Base-by-base conservation (phyloP, 2,329 filamentous ascomycete species). In the Kalmusia sp. region DNA sequence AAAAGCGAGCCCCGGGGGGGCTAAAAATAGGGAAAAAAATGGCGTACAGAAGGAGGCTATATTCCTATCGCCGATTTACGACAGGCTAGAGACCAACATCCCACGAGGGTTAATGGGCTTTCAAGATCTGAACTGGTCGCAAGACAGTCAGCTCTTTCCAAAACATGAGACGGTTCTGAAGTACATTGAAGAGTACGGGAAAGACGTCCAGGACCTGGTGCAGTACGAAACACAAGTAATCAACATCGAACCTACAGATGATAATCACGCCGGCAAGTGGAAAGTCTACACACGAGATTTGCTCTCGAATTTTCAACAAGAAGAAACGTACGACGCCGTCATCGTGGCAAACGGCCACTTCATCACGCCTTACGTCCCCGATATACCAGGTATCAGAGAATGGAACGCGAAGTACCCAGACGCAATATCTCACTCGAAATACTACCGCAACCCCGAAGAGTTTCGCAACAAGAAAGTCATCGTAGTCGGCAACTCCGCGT, bases 21-120 rank as follows among this genome's bases (percentile, higher is more conserved):
- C 28, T 19, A 31, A 33, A n/a, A 12, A 21, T 6, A 37, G 49
- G 14, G 37, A 21, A 8, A 34, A 9, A 15, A 53, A 58, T 14
- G 53, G 55, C 25, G 44, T 49, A 0, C 31, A 48, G 5, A 68
- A 71, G 25, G 54, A 82, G 1, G 83, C 88, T 5, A 73, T 86
- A 2, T 96, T 93, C 66, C 80, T 91, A n/a, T 91, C 90, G 15
- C 90, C 93, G 3, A 85, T 96, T 75, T 97, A 97, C 72, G 86
- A 92, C 41, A 77, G 82, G 21, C 79, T 97, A 14, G 88, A 96
- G 67, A 92, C 93, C 19, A 98, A 98, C 71, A 92, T 97, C 41
- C 90, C 92, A 0, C 85, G 89, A 54, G 80, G 81, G 0, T 71
- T 97, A 47, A 98, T 98, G 93, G 79, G 82, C 3, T 97, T 87